These are phyloP conservation scores for Nemania sp. DNA, from an alignment of 2,329 filamentous ascomycete species.

Conservation along the genomic window DNA sequence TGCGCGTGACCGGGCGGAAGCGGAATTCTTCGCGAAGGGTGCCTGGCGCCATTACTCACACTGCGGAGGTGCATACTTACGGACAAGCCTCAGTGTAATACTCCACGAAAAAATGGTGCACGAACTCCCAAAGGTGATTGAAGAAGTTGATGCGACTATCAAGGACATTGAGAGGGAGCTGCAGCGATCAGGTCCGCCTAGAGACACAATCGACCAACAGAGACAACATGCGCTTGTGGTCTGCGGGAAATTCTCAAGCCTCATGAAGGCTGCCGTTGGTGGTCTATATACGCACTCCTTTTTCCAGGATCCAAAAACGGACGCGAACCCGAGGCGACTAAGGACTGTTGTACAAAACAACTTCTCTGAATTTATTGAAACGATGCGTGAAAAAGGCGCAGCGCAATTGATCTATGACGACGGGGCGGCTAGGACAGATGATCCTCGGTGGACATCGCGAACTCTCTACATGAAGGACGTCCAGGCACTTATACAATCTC, in stretches of 20 bases:
- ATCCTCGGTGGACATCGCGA: not conserved
- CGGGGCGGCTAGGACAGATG: too few species aligned
- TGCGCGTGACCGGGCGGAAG: too few species aligned
- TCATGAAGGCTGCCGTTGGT: slow-evolving; percentile 36
- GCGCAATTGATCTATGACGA: slow-evolving; percentile 10
- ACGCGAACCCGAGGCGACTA: slow-evolving; percentile 27
- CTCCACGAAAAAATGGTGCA: too few species aligned
- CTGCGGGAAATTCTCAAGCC: slow-evolving; percentile 33
- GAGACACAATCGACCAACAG: slow-evolving; percentile 27
- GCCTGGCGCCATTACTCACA: too few species aligned
- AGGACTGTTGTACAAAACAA: slow-evolving; percentile 36
- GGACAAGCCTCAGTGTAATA: too few species aligned
- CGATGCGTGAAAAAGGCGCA: slow-evolving; percentile 32
- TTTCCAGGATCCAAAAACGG: slow-evolving; percentile 24
- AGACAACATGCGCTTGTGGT: slow-evolving; percentile 35
- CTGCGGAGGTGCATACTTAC: too few species aligned
- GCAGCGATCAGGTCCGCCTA: not conserved
- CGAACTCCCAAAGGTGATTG: too few species aligned
- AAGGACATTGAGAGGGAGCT: too few species aligned
- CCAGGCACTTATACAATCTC: slow-evolving; percentile 6
- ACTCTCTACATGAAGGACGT: not conserved
- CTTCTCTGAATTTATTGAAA: slow-evolving; percentile 29
- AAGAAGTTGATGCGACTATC: too few species aligned
- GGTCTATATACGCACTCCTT: slow-evolving; percentile 38
- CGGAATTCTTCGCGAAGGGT: too few species aligned